phyloP scores from a whole-genome alignment of 164 flowering plant genomes.

The Taxillus chinensis region DNA sequence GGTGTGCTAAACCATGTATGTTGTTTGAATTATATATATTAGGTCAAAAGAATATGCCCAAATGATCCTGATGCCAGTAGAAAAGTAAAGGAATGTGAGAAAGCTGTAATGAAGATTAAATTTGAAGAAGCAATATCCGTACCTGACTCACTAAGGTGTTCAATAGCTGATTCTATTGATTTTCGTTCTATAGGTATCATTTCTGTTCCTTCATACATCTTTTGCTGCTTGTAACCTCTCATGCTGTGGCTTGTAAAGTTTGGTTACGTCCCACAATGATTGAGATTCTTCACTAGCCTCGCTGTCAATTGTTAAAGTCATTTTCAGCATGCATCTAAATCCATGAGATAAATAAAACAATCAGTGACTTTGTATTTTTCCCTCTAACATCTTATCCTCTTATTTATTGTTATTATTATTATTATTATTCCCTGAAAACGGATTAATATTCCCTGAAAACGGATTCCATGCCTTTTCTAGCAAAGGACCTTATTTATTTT shows the following conservation, averaged over 20 bases:
- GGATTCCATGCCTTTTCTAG: too few relatives aligned
- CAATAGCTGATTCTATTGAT: slow-evolving; percentile 77
- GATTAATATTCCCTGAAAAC: too few relatives aligned
- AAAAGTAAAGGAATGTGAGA: slow-evolving; percentile 96
- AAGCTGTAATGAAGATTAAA: slow-evolving; percentile 87
- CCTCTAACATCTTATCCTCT: too few relatives aligned
- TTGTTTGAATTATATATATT: slow-evolving; percentile 3
- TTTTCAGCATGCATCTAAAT: too few relatives aligned
- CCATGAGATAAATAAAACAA: too few relatives aligned
- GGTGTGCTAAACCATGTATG: background rate
- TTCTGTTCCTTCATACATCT: background rate
- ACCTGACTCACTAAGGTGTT: slow-evolving; percentile 46
- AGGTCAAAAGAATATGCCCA: slow-evolving; percentile 83
- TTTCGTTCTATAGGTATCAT: slow-evolving; percentile 64
- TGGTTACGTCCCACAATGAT: background rate
- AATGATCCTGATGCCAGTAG: slow-evolving; percentile 94
- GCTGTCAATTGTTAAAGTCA: too few relatives aligned
- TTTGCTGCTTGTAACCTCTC: background rate
- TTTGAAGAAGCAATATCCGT: slow-evolving; percentile 95
- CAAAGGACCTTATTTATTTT: too few relatives aligned
- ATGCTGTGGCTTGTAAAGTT: background rate
- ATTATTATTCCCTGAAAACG: too few relatives aligned
- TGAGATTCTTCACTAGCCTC: slow-evolving; percentile 1
- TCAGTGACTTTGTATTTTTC: too few relatives aligned
- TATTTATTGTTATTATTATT: too few relatives aligned